A percentile compares a stretch with the other conserved stretches of the same genome.
Evolutionary conservation across 345 rosid species (phyloP).

Genomic region (Reutealis trisperma): DNA sequence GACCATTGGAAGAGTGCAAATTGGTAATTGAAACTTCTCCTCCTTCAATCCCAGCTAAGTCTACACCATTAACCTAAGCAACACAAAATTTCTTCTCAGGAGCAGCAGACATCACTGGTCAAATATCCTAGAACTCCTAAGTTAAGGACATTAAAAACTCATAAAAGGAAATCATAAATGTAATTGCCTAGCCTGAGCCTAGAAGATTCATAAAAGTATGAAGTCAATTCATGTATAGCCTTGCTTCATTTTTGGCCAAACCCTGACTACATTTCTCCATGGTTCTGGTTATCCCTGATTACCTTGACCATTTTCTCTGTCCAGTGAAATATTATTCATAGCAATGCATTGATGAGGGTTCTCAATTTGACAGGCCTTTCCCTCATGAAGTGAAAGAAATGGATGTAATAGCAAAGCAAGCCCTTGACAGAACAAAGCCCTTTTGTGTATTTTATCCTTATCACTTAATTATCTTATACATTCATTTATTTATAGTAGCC

Average conservation of each 20-base stretch:
- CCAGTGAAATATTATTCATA: no score
- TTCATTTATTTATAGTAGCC: neutral
- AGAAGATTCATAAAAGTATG: neutral
- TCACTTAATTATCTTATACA: neutral
- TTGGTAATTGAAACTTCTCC: conserved; percentile 67
- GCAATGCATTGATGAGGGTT: no score
- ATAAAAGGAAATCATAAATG: neutral
- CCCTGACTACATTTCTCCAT: no score
- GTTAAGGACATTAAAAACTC: no score
- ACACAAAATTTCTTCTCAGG: neutral
- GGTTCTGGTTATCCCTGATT: no score
- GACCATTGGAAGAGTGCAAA: conserved; percentile 65
- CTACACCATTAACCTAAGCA: conserved; percentile 59
- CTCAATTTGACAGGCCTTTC: no score
- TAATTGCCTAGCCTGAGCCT: neutral
- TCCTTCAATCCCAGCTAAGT: conserved; percentile 61
- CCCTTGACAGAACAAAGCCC: neutral
- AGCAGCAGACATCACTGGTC: neutral
- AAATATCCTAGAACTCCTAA: neutral
- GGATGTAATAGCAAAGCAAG: neutral
- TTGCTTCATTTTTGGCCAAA: no score
- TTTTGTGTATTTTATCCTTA: neutral
- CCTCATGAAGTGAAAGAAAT: no score
- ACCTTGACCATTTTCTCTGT: no score
- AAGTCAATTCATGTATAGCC: neutral